Conservation (phyloP, 1,139 yeast genomes). For the Pichia sp. region DNA sequence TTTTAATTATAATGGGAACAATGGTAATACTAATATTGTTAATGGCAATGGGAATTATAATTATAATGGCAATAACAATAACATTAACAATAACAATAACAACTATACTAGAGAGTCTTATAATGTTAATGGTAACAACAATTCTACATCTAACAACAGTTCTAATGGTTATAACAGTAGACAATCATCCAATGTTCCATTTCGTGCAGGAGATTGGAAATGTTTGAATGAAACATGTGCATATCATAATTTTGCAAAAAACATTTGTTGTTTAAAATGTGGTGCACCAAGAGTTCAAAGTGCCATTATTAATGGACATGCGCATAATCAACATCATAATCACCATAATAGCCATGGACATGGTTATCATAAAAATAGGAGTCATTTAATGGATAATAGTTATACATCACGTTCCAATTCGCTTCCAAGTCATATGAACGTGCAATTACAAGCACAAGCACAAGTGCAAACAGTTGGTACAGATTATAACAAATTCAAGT, state of each 20-base stretch:
- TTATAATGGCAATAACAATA: slow-evolving; percentile 3
- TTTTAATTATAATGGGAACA: slow-evolving; percentile 9
- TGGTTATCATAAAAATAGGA: slow-evolving; percentile 9
- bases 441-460: slow-evolving; percentile 1
- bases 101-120: slow-evolving; percentile 17
- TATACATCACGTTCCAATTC: slow-evolving; percentile 16
- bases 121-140: slow-evolving; percentile 16
- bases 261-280: slow-evolving; percentile 79
- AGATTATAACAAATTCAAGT: neutral
- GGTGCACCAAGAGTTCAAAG: slow-evolving; percentile 67
- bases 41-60: slow-evolving; percentile 3
- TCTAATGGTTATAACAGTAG: slow-evolving; percentile 16
- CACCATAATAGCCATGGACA: slow-evolving; percentile 17
- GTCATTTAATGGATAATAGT: slow-evolving; percentile 6
- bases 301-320: slow-evolving; percentile 30
- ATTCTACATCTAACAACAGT: too few species aligned
- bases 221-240: slow-evolving; percentile 72
- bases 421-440: slow-evolving; percentile 11
- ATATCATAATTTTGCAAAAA: slow-evolving; percentile 92
- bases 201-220: slow-evolving; percentile 97
- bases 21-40: slow-evolving; percentile 11
- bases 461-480: neutral
- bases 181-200: slow-evolving; percentile 55
- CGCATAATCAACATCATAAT: slow-evolving; percentile 23
- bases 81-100: slow-evolving; percentile 10